phyloP scores from a whole-genome alignment of 2,329 filamentous ascomycete genomes.

The Nothophaeocryptopus gaeumannii region DNA sequence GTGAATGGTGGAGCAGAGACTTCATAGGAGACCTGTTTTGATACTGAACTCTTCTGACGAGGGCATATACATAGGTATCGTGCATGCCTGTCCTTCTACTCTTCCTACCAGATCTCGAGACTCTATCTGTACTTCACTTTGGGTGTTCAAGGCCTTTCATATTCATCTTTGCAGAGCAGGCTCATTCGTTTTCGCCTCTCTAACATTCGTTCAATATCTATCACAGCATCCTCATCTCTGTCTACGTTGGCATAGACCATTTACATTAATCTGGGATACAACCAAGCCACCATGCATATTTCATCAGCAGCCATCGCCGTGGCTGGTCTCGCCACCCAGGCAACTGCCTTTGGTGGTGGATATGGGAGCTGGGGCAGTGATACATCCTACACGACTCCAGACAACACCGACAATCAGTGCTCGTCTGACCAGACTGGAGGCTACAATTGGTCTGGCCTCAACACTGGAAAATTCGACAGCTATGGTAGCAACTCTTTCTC shows the following conservation, averaged over 20 bases:
- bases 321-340: constrained; percentile 42
- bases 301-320: constrained; percentile 16
- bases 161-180: constrained; percentile 37
- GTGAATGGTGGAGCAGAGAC: constrained; percentile 10
- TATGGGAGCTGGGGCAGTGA: constrained; percentile 50
- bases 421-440: constrained; percentile 65
- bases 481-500: constrained; percentile 74
- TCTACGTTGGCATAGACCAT: constrained; percentile 10
- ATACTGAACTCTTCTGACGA: constrained; percentile 2
- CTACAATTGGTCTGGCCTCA: constrained; percentile 68
- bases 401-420: constrained; percentile 75
- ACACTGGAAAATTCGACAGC: constrained; percentile 57
- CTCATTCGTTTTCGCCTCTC: constrained; percentile 48
- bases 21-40: constrained; percentile 6
- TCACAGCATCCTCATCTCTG: constrained; percentile 1
- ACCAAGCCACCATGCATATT: constrained; percentile 16
- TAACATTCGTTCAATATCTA: constrained; percentile 12
- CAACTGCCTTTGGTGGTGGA: constrained; percentile 38
- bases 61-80: constrained; percentile 38
- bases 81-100: constrained; percentile 33
- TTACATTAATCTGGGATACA: constrained; percentile 5
- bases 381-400: constrained; percentile 62
- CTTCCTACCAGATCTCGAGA: neutral
- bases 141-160: constrained; percentile 4
- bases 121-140: constrained; percentile 11